Evolutionary conservation across 225 moss, liverwort and hornwort species (phyloP).

Genomic region (Thuidium tamariscinum): DNA sequence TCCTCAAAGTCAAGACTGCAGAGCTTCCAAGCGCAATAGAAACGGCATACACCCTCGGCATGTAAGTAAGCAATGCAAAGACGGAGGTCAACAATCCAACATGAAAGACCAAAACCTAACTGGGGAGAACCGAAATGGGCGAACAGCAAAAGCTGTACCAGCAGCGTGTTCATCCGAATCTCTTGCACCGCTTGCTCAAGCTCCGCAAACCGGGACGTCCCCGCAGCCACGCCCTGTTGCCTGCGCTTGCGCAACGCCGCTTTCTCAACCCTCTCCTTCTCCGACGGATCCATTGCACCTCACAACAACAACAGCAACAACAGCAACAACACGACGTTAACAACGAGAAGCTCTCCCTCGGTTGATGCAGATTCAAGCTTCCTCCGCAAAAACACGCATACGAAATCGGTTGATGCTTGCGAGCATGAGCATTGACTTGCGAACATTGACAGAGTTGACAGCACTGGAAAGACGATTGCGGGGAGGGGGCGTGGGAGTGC

Average conservation of each 20-base stretch:
- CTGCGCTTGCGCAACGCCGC: slow-evolving; percentile 54
- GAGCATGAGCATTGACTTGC: slow-evolving; percentile 1
- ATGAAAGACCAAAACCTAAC: background rate
- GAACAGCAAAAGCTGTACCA: background rate
- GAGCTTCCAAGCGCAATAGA: background rate
- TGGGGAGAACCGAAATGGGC: background rate
- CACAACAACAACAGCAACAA: background rate
- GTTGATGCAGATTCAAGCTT: background rate
- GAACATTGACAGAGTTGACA: background rate
- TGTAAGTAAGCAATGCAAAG: background rate
- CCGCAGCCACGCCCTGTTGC: slow-evolving; percentile 51
- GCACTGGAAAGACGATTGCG: background rate
- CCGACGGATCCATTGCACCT: slow-evolving; percentile 22
- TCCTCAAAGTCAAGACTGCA: background rate
- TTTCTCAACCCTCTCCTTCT: slow-evolving; percentile 45
- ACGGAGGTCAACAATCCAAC: background rate
- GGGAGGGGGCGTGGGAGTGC: background rate
- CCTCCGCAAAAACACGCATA: background rate
- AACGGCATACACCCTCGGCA: background rate
- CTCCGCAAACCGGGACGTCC: slow-evolving; percentile 48
- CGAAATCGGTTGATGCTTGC: background rate
- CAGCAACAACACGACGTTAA: background rate
- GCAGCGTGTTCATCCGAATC: slow-evolving; percentile 43
- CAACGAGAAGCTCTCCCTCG: too few species aligned
- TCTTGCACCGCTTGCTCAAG: slow-evolving; percentile 53